Percentiles rank a stretch among this genome's conserved stretches.
Evolutionary conservation across 352 stramenopile genomes (phyloP).

Genomic region (Phytophthora kernoviae): DNA sequence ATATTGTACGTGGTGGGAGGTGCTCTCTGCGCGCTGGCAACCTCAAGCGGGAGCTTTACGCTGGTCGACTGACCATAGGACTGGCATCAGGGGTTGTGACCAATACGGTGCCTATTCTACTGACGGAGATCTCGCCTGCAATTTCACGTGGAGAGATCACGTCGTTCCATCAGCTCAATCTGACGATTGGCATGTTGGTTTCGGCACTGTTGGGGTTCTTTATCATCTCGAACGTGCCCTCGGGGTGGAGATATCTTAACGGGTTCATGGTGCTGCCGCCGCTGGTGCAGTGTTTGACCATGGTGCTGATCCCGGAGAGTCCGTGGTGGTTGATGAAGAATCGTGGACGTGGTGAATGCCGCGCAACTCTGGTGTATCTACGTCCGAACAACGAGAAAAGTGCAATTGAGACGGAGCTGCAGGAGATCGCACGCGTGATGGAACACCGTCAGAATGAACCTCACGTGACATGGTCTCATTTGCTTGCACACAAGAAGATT

Average conservation of each 20-base stretch:
- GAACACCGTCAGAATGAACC: conserved; percentile 52
- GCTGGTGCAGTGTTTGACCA: conserved; percentile 58
- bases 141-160: conserved; percentile 76
- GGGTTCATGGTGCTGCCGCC: conserved; percentile 71
- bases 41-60: conserved; percentile 65
- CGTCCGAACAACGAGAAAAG: conserved; percentile 35
- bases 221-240: conserved; percentile 76
- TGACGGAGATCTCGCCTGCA: conserved; percentile 82
- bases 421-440: conserved; percentile 67
- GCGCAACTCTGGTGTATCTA: conserved; percentile 44
- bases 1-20: conserved; percentile 68
- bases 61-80: conserved; percentile 64
- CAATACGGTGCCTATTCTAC: conserved; percentile 82
- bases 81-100: conserved; percentile 78
- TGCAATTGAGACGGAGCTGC: conserved; percentile 63
- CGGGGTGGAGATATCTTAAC: conserved; percentile 88
- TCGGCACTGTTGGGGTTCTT: conserved; percentile 79
- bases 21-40: conserved; percentile 58
- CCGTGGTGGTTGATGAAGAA: conserved; percentile 90
- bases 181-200: conserved; percentile 89
- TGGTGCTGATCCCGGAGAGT: conserved; percentile 81
- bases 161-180: conserved; percentile 85
- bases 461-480: conserved; percentile 52
- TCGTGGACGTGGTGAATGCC: conserved; percentile 47
- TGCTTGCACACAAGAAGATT: conserved; percentile 64